Base-by-base conservation (phyloP, 2,329 filamentous ascomycete species). In the Parasarocladium wereldwijsianum region DNA sequence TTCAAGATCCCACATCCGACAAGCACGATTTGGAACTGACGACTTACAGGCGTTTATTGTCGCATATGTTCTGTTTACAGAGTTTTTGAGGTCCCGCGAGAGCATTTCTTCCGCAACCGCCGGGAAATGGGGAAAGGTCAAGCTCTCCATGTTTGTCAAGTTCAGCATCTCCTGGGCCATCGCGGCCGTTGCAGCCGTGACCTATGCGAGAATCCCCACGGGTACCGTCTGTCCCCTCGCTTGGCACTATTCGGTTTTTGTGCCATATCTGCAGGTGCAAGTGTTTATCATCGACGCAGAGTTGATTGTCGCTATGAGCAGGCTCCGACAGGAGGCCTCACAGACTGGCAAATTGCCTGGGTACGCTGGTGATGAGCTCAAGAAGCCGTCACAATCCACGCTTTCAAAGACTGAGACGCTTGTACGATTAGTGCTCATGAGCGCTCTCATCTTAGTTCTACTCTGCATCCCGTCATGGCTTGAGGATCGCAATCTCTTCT, bases 81-180 rank as follows among this genome's bases (percentile, higher is more conserved):
- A n/a, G n/a, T n/a, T n/a, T n/a, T n/a, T n/a, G n/a, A n/a, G n/a
- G n/a, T n/a, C n/a, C n/a, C n/a, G n/a, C n/a, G n/a, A n/a, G n/a
- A n/a, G n/a, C n/a, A n/a, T n/a, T n/a, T n/a, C n/a, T n/a, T n/a
- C n/a, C n/a, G n/a, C n/a, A n/a, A n/a, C n/a, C n/a, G n/a, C n/a
- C n/a, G n/a, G n/a, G n/a, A 24, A 24, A 24, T 24, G 22, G 22
- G 22, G 22, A 24, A 24, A 24, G 22, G 14, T 24, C 23, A 32
- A 32, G 24, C 21, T 24, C 6, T 22, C 30, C 11, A 32, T 24
- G 14, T 27, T 16, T 14, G 14, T 32, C 30, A 27, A 33, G 36
- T 31, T 49, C 4, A 42, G 51, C 11, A 22, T 51, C 5, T 15
- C 41, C 5, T 55, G 52, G 51, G 50, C 44, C 5, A 33, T 46